Evolutionary conservation across 2,329 filamentous ascomycete species (phyloP), one percentile per base, ranked within the genome.

Genomic region (Trichoderma sp.): DNA sequence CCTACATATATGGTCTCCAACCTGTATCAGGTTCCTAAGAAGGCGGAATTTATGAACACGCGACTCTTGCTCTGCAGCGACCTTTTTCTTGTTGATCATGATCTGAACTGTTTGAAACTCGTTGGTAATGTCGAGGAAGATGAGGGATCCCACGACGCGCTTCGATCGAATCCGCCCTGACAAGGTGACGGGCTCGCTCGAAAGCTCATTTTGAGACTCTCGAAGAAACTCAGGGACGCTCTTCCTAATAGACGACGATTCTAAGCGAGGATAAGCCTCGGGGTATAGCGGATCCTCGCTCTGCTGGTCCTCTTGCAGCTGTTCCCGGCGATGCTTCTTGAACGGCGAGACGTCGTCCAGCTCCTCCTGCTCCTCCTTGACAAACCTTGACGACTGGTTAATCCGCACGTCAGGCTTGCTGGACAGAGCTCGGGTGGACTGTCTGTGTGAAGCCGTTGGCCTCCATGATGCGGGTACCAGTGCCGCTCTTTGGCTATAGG

Each of bases 1-100:
- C 90, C 79, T 83, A 92, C 90, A 88, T 74, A 94, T 88, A 74
- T 91, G 89, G 79, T 98, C 95, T 68, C 95, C 95, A 70, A 90
- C 86, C 69, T 90, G 86, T 55, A 93, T 82, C 63, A 91, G 77
- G 67, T 86, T 86, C 68, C 85, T 84, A 68, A 90, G 85, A 45
- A 83, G 76, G 71, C 85, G 88, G 71, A 89, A 88, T 45, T 77
- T 76, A 44, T 77, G 73, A 28, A 71, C 68, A 43, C 75, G 75
- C 48, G 78, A 70, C 30, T 76, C 74, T 55, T 77, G 70, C 66
- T 70, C 70, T 60, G 69, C 67, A 65, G 78, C 68, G 67, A 72
- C 82, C 67, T 82, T 84, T 66, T 82, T 81, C 70, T 88, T 82
- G 76, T 91, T 90, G 76, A 90, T 84, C 80, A 96, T 87, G 67